Evolutionary conservation across 306 rosid species (phyloP).

Genomic region (Urtica urens): DNA sequence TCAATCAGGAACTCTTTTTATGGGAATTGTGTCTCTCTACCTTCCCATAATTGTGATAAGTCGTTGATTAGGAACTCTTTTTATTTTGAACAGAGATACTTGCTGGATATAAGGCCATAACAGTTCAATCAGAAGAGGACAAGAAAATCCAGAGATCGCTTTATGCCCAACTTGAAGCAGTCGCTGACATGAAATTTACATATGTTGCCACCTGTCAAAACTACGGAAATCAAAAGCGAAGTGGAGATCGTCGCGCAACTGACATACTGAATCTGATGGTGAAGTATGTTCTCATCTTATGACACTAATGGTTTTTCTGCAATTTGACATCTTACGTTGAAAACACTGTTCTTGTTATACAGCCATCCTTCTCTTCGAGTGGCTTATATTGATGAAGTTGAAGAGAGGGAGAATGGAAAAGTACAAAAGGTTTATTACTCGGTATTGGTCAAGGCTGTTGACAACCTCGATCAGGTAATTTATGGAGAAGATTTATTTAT

Average conservation of each 20-base stretch:
- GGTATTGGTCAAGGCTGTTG: conserved; percentile 80
- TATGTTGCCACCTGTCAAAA: conserved; percentile 92
- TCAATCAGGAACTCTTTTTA: too few species aligned
- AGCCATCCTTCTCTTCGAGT: conserved; percentile 94
- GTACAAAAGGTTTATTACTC: conserved; percentile 91
- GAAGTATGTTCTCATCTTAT: conserved; percentile 57
- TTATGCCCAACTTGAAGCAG: conserved; percentile 80
- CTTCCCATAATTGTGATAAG: too few species aligned
- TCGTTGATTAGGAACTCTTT: too few species aligned
- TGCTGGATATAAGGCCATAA: conserved; percentile 80
- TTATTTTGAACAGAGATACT: conserved; percentile 61
- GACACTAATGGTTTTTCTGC: conserved; percentile 15
- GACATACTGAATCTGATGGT: conserved; percentile 96
- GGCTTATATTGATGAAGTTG: conserved; percentile 96
- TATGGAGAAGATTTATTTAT: conserved; percentile 6
- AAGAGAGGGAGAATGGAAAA: conserved; percentile 76
- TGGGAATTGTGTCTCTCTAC: too few species aligned
- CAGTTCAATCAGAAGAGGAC: conserved; percentile 78
- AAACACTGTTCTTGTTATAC: conserved; percentile 17
- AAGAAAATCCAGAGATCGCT: conserved; percentile 81
- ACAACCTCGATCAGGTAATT: conserved; percentile 83
- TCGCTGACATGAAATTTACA: conserved; percentile 95
- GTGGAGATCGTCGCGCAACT: conserved; percentile 95
- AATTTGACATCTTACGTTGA: too few species aligned
- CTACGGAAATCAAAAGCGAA: conserved; percentile 91